These are phyloP conservation scores for Isabelozyma pseudorhagii DNA, from an alignment of 805 yeast species.

Conservation along the genomic window DNA sequence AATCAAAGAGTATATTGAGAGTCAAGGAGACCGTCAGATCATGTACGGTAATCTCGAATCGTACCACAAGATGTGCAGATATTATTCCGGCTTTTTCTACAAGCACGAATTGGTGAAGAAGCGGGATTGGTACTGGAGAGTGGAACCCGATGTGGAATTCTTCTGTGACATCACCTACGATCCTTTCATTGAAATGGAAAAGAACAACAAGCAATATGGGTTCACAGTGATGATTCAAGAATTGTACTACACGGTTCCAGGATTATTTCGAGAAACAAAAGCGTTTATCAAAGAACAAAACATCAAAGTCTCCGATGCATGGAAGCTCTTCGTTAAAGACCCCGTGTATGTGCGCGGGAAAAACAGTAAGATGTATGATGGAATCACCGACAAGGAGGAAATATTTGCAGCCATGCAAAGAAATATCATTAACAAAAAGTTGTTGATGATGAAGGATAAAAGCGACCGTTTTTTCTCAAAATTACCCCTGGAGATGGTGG, in stretches of 20 bases:
- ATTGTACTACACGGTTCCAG: constrained; percentile 77
- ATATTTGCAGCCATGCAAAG: constrained; percentile 26
- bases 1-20: constrained; percentile 55
- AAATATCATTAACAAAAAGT: constrained; percentile 20
- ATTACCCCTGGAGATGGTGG: constrained; percentile 28
- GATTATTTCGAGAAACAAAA: constrained; percentile 69
- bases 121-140: constrained; percentile 93
- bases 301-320: constrained; percentile 56
- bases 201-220: constrained; percentile 70
- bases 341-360: constrained; percentile 20
- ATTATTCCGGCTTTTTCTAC: constrained; percentile 78
- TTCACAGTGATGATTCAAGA: constrained; percentile 80
- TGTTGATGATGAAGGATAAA: constrained; percentile 18
- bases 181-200: constrained; percentile 80
- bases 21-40: constrained; percentile 80
- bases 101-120: constrained; percentile 69
- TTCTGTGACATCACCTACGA: constrained; percentile 91
- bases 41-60: constrained; percentile 80
- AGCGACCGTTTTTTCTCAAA: constrained; percentile 17
- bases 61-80: constrained; percentile 96
- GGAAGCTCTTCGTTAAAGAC: constrained; percentile 60
- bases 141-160: constrained; percentile 89
- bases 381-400: constrained; percentile 12
- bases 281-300: constrained; percentile 49
- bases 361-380: constrained; percentile 18